Conservation (phyloP, 257 asterid genomes). For the Solanum chaucha region DNA sequence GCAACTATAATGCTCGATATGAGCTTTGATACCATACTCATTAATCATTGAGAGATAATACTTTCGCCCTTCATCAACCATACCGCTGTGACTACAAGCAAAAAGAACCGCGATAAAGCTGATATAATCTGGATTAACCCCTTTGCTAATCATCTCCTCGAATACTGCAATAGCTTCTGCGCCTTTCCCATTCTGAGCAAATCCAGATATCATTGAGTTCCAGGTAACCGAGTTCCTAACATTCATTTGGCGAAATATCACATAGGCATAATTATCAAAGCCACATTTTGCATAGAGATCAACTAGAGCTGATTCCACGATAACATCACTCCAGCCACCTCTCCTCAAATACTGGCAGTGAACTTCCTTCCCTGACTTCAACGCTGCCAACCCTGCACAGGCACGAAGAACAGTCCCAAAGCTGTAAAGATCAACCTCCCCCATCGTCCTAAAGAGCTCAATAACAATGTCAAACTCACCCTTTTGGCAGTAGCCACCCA, state of each 20-base stretch:
- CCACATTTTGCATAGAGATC: constrained; percentile 93
- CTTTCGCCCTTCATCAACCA: constrained; percentile 47
- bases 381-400: constrained; percentile 74
- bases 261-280: constrained; percentile 45
- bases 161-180: constrained; percentile 52
- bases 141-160: constrained; percentile 41
- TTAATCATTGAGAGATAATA: constrained; percentile 42
- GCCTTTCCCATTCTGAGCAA: constrained; percentile 87
- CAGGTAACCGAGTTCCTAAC: constrained; percentile 65
- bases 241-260: constrained; percentile 51
- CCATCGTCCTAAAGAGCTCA: constrained; percentile 46
- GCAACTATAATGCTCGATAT: constrained; percentile 70
- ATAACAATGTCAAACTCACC: constrained; percentile 48
- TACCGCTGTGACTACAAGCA: constrained; percentile 87
- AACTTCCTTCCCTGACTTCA: constrained; percentile 65
- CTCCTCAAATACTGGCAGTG: constrained; percentile 85
- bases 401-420: constrained; percentile 79
- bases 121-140: constrained; percentile 50
- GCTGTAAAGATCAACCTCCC: constrained; percentile 46
- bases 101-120: constrained; percentile 67
- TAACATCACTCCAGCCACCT: constrained; percentile 73
- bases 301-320: constrained; percentile 86
- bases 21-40: constrained; percentile 37
- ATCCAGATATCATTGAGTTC: constrained; percentile 90
- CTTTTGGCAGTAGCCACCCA: constrained; percentile 72